phyloP scores from a whole-genome alignment of 371 early-diverging fungal genomes.

The Rhizomucor pusillus region DNA sequence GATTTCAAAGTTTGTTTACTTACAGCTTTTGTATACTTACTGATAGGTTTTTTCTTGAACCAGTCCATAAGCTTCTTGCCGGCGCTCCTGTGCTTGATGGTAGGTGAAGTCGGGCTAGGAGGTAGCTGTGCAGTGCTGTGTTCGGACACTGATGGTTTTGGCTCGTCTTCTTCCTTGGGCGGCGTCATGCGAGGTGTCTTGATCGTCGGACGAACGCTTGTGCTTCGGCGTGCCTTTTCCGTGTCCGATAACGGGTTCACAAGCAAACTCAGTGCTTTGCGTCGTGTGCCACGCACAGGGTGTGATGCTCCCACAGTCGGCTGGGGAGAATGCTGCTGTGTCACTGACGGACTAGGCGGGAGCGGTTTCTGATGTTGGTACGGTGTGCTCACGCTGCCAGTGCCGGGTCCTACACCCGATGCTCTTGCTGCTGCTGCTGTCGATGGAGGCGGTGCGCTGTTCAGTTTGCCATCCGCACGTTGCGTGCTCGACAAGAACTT shows the following conservation, averaged over 20 bases:
- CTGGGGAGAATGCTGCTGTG: constrained; percentile 11
- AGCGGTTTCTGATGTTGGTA: constrained; percentile 22
- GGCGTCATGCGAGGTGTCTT: too few relatives aligned
- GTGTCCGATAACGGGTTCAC: constrained; percentile 41
- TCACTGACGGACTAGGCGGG: constrained; percentile 26
- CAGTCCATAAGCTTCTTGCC: constrained; percentile 72
- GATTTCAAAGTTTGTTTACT: neutral
- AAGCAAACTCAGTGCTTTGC: constrained; percentile 55
- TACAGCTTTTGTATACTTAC: constrained; percentile 29
- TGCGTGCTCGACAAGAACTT: constrained; percentile 44
- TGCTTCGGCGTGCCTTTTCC: constrained; percentile 13
- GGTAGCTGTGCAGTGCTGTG: constrained; percentile 19
- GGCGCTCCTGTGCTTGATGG: constrained; percentile 37
- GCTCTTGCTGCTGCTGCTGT: constrained; percentile 6
- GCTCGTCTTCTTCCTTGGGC: too few relatives aligned
- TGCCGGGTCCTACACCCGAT: neutral
- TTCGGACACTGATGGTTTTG: constrained; percentile 33
- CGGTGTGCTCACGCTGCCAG: constrained; percentile 21
- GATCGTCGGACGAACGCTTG: constrained; percentile 2
- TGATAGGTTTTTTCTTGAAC: constrained; percentile 65
- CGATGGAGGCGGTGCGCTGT: too few relatives aligned
- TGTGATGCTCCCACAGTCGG: constrained; percentile 15
- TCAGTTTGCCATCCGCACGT: too few relatives aligned
- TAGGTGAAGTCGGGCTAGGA: constrained; percentile 10
- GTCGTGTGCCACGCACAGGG: constrained; percentile 44